Evolutionary conservation across 2,329 filamentous ascomycete genomes (phyloP), one percentile per base, ranked within the genome.

Genomic region (Diaporthe velutina): DNA sequence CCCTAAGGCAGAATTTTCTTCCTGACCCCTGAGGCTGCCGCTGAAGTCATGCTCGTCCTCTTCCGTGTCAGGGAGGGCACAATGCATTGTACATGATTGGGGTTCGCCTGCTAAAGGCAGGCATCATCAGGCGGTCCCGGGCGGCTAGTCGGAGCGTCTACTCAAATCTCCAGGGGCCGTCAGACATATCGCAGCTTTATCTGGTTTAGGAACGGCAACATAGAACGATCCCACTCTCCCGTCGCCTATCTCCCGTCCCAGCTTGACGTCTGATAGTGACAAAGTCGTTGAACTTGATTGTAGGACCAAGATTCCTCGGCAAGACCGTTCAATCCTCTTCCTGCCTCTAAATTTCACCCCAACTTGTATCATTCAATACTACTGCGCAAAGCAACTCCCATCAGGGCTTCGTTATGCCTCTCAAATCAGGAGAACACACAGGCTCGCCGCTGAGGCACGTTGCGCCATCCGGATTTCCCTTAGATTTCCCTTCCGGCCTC

Each of bases 171-270:
- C 48, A 68, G 64, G 45, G 45, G 48, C 7, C 48, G 48, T 68
- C 45, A 68, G 38, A 68, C 30, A 54, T 15, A 54, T 68, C 48
- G 64, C 45, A 68, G 48, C 48, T 68, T 54, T 68, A 48, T 54
- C 64, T 68, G 64, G 30, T 54, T 68, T 54, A 30, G 64, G 64
- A 52, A 54, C 30, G 33, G 19, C 64, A 28, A 28, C n/a, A 38
- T 22, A 30, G 61, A 22, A 13, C 33, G 30, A 40, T n/a, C 9
- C 22, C 15, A n/a, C 28, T n/a, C 38, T 45, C 38, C 60, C 40
- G 22, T 10, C 2, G 8, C 48, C 33, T 22, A 30, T 30, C 8
- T 13, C 45, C 42, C 48, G 64, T 68, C 64, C 48, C 64, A 68
- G 48, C n/a, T 54, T 22, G 33, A 40, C 64, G 48, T 54, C 64